Conservation (phyloP, 2,329 filamentous ascomycete genomes). For the Escovopsis sp. region DNA sequence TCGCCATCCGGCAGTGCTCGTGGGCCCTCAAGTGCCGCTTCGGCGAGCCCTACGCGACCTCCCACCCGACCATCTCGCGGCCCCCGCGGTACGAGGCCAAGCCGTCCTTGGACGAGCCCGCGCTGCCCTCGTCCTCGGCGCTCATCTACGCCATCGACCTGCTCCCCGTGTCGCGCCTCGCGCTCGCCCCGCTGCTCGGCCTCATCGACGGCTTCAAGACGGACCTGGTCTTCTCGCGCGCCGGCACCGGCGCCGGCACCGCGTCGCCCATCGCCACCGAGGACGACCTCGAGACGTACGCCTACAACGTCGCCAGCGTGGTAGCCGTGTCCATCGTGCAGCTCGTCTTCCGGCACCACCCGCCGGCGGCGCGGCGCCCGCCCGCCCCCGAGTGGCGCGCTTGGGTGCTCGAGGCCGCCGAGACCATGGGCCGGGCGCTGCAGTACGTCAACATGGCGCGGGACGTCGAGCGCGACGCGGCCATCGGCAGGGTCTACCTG, state of each 20-base stretch:
- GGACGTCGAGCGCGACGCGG: conserved; percentile 54
- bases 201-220: conserved; percentile 55
- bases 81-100: background rate
- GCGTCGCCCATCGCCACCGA: conserved; percentile 44
- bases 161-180: background rate
- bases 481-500: conserved; percentile 52
- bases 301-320: conserved; percentile 55
- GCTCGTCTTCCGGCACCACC: conserved; percentile 46
- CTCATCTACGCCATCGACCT: background rate
- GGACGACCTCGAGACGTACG: conserved; percentile 46
- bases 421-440: conserved; percentile 57
- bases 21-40: background rate
- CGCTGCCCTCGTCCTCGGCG: background rate
- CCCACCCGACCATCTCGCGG: conserved; percentile 19
- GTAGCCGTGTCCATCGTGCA: conserved; percentile 55
- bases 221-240: conserved; percentile 41
- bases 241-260: conserved; percentile 10
- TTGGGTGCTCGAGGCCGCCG: conserved; percentile 37
- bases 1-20: background rate
- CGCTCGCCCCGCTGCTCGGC: conserved; percentile 40
- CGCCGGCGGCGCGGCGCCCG: too few species aligned
- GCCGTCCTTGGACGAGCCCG: background rate
- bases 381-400: too few species aligned
- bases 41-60: conserved; percentile 22
- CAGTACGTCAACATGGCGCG: conserved; percentile 67